Evolutionary conservation across 1,284 basidiomycete species (phyloP), one percentile per base, ranked within the genome.

Genomic region (Ustilago loliicola): DNA sequence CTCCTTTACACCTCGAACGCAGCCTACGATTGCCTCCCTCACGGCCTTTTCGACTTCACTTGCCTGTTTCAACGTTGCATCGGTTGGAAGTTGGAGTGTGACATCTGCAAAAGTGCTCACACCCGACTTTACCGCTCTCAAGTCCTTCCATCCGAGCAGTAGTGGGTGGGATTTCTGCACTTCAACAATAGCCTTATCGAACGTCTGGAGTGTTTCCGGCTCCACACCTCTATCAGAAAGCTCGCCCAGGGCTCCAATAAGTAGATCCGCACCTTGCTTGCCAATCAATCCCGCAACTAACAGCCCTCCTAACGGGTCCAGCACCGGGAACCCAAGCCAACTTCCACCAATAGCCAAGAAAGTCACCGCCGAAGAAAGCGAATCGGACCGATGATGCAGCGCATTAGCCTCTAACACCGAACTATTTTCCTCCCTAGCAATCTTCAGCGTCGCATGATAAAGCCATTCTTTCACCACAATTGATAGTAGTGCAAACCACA

Each of bases 281-380:
- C 97, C 89, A 85, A 98, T 97, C 80, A 98, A 91, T 64, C 93
- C 88, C 0, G 94, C 94, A 11, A 98, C 96, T 61, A 97, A 87
- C 21, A 98, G 88, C 15, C 96, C 96, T 78, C 97, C 97, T 32
- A 99, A 90, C 3, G 96, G 96, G 86, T 99, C 96, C 32, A 98
- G 89, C 78, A 89, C 88, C 30, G 94, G 94, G 74, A 95, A 88
- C n/a, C 93, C 90, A 15, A 95, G 93, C 89, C 92, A 94, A 6
- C 92, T 93, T 10, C 95, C 96, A 1, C 71, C 73, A n/a, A 85
- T 81, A 6, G 83, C 78, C 0, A 85, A 42, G 40, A 85, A 80
- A 9, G 85, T 83, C 15, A 84, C 81, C 4, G 75, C 79, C 4
- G 79, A 80, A 1, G 78, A 80, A 21, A 82, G 67, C 4, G 74